Evolutionary conservation across 2,329 filamentous ascomycete genomes (phyloP).

Genomic region (Emergomyces pasteurianus): DNA sequence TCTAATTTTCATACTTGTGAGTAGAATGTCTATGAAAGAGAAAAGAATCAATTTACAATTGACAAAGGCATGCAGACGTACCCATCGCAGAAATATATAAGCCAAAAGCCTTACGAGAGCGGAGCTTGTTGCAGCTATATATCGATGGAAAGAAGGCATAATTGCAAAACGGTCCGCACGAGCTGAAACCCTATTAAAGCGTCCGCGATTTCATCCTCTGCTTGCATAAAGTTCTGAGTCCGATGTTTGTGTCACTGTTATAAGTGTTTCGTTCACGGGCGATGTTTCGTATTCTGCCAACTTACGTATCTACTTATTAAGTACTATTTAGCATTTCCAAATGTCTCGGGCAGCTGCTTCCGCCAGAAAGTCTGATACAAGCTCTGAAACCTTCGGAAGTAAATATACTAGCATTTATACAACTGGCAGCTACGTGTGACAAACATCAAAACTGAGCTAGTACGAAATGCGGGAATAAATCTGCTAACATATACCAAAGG

Average conservation of each 20-base stretch:
- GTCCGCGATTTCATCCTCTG: neutral
- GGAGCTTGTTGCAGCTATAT: slow-evolving; percentile 26
- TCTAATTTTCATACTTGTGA: slow-evolving; percentile 17
- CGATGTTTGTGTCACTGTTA: too few species aligned
- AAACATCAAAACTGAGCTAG: too few species aligned
- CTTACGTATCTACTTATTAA: too few species aligned
- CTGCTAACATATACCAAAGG: too few species aligned
- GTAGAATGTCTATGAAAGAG: neutral
- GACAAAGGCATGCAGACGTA: slow-evolving; percentile 11
- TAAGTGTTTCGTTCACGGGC: neutral
- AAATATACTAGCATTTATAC: too few species aligned
- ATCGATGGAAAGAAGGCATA: slow-evolving; percentile 25
- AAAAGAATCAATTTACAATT: neutral
- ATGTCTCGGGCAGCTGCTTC: neutral
- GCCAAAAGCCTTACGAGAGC: slow-evolving; percentile 22
- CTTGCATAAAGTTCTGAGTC: neutral
- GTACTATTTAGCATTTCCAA: too few species aligned
- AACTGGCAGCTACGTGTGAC: too few species aligned
- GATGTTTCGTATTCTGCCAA: too few species aligned
- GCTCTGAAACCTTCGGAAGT: too few species aligned
- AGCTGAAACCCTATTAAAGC: neutral
- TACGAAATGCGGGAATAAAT: too few species aligned
- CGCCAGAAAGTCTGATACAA: too few species aligned
- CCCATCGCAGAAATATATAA: slow-evolving; percentile 36
- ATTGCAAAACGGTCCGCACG: neutral